Conservation (phyloP, 352 stramenopile species). For the Globisporangium radiosum region DNA sequence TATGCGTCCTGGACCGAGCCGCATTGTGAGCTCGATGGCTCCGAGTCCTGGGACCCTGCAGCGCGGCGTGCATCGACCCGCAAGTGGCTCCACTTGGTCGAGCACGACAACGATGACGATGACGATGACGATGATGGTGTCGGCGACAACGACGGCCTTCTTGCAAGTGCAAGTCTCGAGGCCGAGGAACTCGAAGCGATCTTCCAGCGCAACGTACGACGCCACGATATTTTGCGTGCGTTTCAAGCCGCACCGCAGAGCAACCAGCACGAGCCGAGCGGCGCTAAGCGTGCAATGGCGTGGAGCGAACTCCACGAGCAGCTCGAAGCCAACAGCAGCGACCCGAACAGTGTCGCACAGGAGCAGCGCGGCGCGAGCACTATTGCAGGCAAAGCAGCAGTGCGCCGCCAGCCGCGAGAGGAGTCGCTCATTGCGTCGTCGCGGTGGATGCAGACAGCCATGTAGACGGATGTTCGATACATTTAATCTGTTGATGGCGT, state of each 20-base stretch:
- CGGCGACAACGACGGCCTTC: slow-evolving; percentile 6
- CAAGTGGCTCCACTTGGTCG: slow-evolving; percentile 1
- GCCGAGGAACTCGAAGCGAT: slow-evolving; percentile 45
- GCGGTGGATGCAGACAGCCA: slow-evolving; percentile 32
- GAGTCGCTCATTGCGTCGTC: slow-evolving; percentile 37
- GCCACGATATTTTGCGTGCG: slow-evolving; percentile 49
- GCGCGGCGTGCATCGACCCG: background rate
- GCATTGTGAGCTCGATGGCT: background rate
- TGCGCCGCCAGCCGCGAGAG: slow-evolving; percentile 4
- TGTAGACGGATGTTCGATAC: background rate
- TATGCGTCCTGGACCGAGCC: slow-evolving; percentile 7
- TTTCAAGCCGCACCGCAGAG: slow-evolving; percentile 24
- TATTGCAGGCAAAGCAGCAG: background rate
- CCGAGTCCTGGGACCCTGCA: background rate
- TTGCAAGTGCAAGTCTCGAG: slow-evolving; percentile 19
- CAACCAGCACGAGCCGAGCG: background rate
- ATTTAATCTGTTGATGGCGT: too few relatives aligned
- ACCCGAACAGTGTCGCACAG: background rate
- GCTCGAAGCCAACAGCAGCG: slow-evolving; percentile 22
- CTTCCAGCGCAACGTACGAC: slow-evolving; percentile 55
- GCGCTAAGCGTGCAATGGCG: slow-evolving; percentile 7
- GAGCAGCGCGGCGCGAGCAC: background rate
- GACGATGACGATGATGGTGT: slow-evolving; percentile 16
- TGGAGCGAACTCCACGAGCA: slow-evolving; percentile 35
- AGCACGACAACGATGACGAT: background rate